Percentiles rank a stretch among this genome's conserved stretches.
These are phyloP conservation scores for Geotrichum citri-aurantii DNA, from an alignment of 1,139 yeast genomes.

Conservation along the genomic window DNA sequence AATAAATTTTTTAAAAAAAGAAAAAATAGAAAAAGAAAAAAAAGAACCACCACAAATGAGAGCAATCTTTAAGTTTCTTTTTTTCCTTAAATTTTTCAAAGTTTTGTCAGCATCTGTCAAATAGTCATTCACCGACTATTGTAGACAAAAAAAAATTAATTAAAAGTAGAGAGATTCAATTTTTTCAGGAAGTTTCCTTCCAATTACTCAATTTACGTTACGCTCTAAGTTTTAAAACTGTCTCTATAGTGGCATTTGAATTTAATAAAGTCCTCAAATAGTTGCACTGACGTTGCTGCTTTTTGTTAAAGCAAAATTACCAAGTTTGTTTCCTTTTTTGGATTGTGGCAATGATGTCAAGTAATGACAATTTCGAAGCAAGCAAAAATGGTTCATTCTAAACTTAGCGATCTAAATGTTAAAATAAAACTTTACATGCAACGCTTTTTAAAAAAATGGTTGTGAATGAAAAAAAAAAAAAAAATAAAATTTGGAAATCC, in stretches of 20 bases:
- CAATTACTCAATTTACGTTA: not conserved
- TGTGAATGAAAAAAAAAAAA: not conserved
- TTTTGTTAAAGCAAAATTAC: too few relatives aligned
- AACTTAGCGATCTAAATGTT: not conserved
- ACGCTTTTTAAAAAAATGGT: not conserved
- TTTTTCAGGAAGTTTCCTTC: not conserved
- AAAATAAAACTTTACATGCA: not conserved
- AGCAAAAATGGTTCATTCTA: not conserved
- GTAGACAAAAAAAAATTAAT: not conserved
- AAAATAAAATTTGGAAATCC: too few relatives aligned
- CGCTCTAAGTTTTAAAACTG: not conserved
- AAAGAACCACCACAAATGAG: not conserved
- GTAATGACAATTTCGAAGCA: not conserved
- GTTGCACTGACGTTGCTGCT: not conserved
- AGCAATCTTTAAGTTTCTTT: not conserved
- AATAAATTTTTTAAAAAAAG: too few relatives aligned
- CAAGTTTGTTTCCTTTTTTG: not conserved
- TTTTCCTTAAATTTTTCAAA: not conserved
- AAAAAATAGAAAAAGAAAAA: not conserved
- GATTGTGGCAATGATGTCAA: not conserved
- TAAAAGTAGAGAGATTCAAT: not conserved
- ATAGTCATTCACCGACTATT: not conserved
- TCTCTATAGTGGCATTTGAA: not conserved
- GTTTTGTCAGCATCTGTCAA: not conserved
- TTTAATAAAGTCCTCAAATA: not conserved